These are phyloP conservation scores for Lactarius vividus DNA, from an alignment of 768 basidiomycete species.

Conservation along the genomic window DNA sequence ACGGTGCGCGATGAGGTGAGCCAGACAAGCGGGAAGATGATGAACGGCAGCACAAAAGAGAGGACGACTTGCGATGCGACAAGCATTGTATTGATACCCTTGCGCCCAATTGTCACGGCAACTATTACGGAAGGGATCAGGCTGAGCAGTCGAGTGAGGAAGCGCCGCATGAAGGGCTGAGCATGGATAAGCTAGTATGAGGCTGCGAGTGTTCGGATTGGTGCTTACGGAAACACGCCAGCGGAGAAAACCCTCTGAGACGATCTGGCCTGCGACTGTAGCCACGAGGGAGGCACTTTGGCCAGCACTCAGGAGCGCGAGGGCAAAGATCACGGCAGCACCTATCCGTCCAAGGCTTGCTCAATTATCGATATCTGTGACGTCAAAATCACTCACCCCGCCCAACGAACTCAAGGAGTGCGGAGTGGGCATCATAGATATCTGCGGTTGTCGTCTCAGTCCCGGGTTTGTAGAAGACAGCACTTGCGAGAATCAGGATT, in stretches of 20 bases:
- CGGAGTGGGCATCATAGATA: conserved; percentile 78
- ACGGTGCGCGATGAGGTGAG: conserved; percentile 63
- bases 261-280: conserved; percentile 86
- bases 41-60: conserved; percentile 80
- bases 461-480: conserved; percentile 64
- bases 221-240: conserved; percentile 75
- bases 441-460: conserved; percentile 51
- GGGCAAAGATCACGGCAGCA: conserved; percentile 82
- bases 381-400: conserved; percentile 44
- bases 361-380: neutral
- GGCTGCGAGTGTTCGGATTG: conserved; percentile 25
- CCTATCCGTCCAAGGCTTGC: conserved; percentile 41
- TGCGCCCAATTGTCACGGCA: conserved; percentile 64
- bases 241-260: conserved; percentile 85
- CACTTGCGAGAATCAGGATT: conserved; percentile 77
- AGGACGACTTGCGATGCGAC: conserved; percentile 84
- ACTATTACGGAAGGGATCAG: conserved; percentile 82
- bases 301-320: conserved; percentile 81
- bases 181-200: conserved; percentile 22
- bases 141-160: conserved; percentile 77
- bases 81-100: conserved; percentile 75
- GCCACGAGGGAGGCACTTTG: conserved; percentile 90
- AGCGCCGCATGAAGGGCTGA: conserved; percentile 73
- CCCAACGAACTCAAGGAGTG: conserved; percentile 68
- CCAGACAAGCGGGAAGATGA: conserved; percentile 77